Conservation (phyloP, 2,329 filamentous ascomycete genomes). For the Diaporthe ampelina region DNA sequence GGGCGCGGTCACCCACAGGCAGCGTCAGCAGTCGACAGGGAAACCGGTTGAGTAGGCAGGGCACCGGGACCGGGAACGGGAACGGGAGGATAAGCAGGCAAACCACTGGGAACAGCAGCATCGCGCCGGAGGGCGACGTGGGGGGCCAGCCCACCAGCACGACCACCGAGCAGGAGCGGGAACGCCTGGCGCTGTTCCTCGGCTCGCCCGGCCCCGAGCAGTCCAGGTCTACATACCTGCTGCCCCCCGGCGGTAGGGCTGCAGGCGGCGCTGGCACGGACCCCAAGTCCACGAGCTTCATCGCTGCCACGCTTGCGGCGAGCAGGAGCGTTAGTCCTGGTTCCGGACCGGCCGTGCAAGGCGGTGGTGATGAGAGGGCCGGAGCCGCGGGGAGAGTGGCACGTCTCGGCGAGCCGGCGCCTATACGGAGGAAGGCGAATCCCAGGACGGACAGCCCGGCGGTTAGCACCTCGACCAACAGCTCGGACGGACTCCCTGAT, state of each 20-base stretch:
- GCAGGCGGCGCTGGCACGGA: constrained; percentile 47
- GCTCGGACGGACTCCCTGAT: constrained; percentile 59
- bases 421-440: constrained; percentile 19
- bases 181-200: constrained; percentile 47
- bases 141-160: not conserved
- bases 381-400: constrained; percentile 44
- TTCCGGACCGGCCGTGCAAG: constrained; percentile 52
- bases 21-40: constrained; percentile 22
- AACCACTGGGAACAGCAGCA: constrained; percentile 54
- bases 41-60: constrained; percentile 20
- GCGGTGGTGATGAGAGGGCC: constrained; percentile 11
- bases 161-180: constrained; percentile 44
- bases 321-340: constrained; percentile 70
- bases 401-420: constrained; percentile 41
- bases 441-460: constrained; percentile 49
- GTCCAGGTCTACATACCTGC: constrained; percentile 31
- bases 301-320: constrained; percentile 73
- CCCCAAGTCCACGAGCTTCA: constrained; percentile 69
- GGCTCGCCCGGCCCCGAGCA: constrained; percentile 40
- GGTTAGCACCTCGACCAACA: constrained; percentile 48
- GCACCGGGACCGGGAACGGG: constrained; percentile 27
- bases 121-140: constrained; percentile 26
- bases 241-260: constrained; percentile 34
- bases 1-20: constrained; percentile 47
- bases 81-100: constrained; percentile 51